These are phyloP conservation scores for Leishmania tarentolae DNA, from an alignment of 208 protist species.

Conservation along the genomic window DNA sequence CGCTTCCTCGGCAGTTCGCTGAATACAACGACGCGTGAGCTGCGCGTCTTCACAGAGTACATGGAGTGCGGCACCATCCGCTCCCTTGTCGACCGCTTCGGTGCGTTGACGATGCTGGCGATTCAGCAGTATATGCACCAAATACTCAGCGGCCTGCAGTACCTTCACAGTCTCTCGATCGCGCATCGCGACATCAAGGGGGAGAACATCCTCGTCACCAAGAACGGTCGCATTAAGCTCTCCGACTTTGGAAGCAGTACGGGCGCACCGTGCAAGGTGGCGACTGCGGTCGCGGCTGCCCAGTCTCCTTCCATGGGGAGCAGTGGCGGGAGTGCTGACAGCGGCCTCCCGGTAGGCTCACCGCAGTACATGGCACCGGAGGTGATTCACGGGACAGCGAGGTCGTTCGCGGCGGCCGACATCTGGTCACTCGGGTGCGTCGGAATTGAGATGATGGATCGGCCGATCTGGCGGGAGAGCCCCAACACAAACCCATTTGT, in stretches of 20 bases:
- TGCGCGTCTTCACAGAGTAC: constrained; percentile 82
- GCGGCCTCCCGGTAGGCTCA: constrained; percentile 51
- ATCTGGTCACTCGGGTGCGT: constrained; percentile 84
- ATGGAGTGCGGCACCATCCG: constrained; percentile 74
- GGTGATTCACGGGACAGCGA: constrained; percentile 45
- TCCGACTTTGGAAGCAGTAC: constrained; percentile 81
- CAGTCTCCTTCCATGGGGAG: not conserved
- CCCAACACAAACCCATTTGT: constrained; percentile 40
- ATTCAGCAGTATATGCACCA: constrained; percentile 80
- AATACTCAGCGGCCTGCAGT: constrained; percentile 62
- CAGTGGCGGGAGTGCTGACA: constrained; percentile 3
- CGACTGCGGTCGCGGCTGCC: constrained; percentile 8
- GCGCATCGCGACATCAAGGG: constrained; percentile 86
- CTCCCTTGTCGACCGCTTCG: constrained; percentile 62
- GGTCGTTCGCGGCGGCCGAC: constrained; percentile 38
- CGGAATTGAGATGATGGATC: constrained; percentile 80
- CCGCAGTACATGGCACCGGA: constrained; percentile 87
- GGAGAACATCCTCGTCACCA: constrained; percentile 81
- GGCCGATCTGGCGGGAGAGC: constrained; percentile 45
- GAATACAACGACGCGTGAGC: constrained; percentile 33
- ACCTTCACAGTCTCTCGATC: constrained; percentile 76
- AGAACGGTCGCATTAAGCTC: constrained; percentile 70
- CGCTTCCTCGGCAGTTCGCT: constrained; percentile 67
- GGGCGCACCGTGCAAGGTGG: constrained; percentile 22
- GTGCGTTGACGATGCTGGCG: constrained; percentile 50